A percentile compares a stretch with the other conserved stretches of the same genome.
phyloP scores from a whole-genome alignment of 1,284 basidiomycete species.

The Ganoderma boninense region DNA sequence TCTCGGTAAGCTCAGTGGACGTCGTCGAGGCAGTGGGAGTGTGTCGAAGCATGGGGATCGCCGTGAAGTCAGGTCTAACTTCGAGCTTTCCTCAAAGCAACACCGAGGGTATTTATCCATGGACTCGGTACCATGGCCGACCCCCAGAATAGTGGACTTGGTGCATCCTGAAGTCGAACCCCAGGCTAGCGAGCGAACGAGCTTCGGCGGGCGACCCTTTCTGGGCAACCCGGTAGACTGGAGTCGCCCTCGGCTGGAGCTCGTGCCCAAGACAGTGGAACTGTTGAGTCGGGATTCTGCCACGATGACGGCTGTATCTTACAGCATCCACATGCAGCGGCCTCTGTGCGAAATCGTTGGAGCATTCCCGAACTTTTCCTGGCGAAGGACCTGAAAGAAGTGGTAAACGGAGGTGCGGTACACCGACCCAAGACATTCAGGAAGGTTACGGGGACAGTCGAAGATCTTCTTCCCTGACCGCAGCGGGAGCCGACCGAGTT shows the following conservation, averaged over 20 bases:
- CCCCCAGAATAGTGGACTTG: background rate
- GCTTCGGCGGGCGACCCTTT: background rate
- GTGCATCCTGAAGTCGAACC: background rate
- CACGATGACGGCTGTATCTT: conserved; percentile 1
- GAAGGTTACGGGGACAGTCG: background rate
- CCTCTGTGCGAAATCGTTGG: background rate
- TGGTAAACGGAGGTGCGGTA: background rate
- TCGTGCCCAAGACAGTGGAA: conserved; percentile 6
- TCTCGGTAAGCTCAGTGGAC: conserved; percentile 3
- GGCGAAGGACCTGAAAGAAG: background rate
- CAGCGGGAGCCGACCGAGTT: conserved; percentile 1
- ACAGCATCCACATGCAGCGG: conserved; percentile 2
- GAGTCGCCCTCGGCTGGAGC: background rate
- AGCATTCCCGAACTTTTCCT: conserved; percentile 1
- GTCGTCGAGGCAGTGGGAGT: background rate
- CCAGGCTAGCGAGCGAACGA: background rate
- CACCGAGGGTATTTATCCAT: conserved; percentile 5
- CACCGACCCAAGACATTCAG: background rate
- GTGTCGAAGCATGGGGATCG: conserved; percentile 1
- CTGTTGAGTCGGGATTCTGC: conserved; percentile 7
- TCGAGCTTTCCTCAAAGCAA: conserved; percentile 1
- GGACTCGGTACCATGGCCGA: background rate
- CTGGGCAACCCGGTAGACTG: conserved; percentile 1
- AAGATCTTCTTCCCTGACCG: conserved; percentile 1
- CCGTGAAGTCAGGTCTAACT: conserved; percentile 3